Percentiles rank a stretch among this genome's conserved stretches.
Conservation (phyloP, 768 basidiomycete species). For the Leccinellum rugosiceps region DNA sequence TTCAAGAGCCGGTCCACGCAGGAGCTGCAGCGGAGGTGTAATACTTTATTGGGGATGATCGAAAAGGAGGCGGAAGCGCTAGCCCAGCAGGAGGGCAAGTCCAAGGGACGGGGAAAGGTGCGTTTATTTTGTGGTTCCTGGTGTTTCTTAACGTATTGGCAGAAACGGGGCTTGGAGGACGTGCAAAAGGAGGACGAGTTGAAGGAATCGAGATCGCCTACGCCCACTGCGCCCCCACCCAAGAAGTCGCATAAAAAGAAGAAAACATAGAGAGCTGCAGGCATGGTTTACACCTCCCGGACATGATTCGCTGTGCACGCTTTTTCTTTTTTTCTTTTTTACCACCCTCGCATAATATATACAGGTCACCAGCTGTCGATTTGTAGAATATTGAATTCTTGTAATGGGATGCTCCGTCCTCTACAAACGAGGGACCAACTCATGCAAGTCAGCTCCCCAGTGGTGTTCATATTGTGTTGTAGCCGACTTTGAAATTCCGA, state of each 20-base stretch:
- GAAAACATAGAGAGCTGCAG: conserved; percentile 43
- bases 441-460: not conserved
- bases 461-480: not conserved
- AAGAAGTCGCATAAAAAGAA: conserved; percentile 69
- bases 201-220: conserved; percentile 59
- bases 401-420: not conserved
- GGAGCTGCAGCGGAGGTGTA: conserved; percentile 84
- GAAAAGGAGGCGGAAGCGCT: conserved; percentile 81
- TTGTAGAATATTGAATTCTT: not conserved
- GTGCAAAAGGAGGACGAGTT: conserved; percentile 46
- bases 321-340: not conserved
- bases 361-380: not conserved
- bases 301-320: not conserved
- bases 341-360: not conserved
- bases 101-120: conserved; percentile 69
- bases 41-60: conserved; percentile 84
- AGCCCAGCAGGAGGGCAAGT: conserved; percentile 63
- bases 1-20: conserved; percentile 90
- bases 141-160: not conserved
- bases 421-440: not conserved
- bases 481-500: not conserved
- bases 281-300: not conserved
- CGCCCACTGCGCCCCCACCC: conserved; percentile 50
- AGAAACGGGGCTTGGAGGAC: conserved; percentile 77
- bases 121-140: conserved; percentile 8